phyloP scores from a whole-genome alignment of 2,329 filamentous ascomycete genomes.

The Penicillium nordicum region DNA sequence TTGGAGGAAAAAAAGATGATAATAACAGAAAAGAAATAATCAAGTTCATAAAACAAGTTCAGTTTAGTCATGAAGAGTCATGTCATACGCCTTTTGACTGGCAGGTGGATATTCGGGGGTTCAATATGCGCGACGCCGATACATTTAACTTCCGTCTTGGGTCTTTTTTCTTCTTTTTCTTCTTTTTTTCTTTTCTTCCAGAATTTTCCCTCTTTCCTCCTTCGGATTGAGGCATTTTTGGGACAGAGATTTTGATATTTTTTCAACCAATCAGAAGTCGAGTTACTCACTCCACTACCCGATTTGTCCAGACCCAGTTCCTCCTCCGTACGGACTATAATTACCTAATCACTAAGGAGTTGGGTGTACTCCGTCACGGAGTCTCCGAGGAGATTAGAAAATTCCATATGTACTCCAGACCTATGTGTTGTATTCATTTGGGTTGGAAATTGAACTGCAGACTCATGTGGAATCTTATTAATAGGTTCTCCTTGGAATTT shows the following conservation, averaged over 20 bases:
- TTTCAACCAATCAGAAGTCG: neutral
- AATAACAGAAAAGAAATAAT: neutral
- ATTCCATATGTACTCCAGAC: neutral
- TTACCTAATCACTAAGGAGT: no score
- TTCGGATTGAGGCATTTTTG: conserved; percentile 2
- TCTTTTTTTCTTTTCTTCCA: neutral
- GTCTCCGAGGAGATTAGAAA: neutral
- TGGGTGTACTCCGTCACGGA: no score
- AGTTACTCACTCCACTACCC: neutral
- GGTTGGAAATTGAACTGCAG: neutral
- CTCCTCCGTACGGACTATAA: neutral
- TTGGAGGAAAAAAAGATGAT: no score
- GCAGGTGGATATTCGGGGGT: neutral
- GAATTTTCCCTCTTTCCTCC: conserved; percentile 1
- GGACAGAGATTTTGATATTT: neutral
- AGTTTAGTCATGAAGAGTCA: neutral
- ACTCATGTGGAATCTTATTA: neutral
- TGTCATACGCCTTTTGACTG: neutral
- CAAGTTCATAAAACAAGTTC: neutral
- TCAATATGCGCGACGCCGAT: neutral
- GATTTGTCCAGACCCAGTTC: neutral
- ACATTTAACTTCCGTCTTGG: neutral
- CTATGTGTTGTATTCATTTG: neutral
- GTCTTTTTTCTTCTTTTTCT: neutral
- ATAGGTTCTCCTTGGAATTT: neutral